Conservation (phyloP, 495 filamentous ascomycete species). For the Chaetomium cochliodes region DNA sequence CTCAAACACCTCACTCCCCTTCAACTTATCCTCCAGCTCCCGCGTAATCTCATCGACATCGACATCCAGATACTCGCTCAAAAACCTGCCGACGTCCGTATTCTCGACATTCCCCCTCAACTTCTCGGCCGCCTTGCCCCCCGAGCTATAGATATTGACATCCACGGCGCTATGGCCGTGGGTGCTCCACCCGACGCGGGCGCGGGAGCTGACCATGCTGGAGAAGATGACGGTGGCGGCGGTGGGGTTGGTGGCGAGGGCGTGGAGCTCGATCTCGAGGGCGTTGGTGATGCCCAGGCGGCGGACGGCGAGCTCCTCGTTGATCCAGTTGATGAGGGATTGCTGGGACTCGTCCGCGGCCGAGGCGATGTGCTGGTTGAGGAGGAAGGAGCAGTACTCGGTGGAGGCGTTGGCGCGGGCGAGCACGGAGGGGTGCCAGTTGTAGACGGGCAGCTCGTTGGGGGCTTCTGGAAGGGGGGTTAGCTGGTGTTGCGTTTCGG, state of each 20-base stretch:
- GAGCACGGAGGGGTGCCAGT: conserved; percentile 81
- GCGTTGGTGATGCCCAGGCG: conserved; percentile 76
- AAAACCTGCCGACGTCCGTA: conserved; percentile 81
- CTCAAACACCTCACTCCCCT: conserved; percentile 8
- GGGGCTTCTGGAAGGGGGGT: conserved; percentile 34
- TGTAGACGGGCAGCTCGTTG: conserved; percentile 57
- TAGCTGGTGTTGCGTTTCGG: conserved; percentile 14
- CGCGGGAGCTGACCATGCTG: conserved; percentile 78
- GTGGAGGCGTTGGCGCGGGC: conserved; percentile 78
- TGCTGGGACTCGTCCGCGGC: conserved; percentile 34
- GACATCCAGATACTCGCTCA: conserved; percentile 74
- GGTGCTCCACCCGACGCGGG: conserved; percentile 88
- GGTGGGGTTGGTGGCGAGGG: conserved; percentile 56
- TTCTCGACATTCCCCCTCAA: conserved; percentile 90
- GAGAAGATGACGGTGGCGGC: conserved; percentile 63
- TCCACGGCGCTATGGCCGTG: conserved; percentile 89
- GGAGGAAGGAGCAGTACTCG: conserved; percentile 61
- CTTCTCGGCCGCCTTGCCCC: conserved; percentile 45
- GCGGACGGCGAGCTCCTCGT: conserved; percentile 56
- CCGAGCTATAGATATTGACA: conserved; percentile 84
- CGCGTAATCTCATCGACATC: conserved; percentile 73
- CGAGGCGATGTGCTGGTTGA: conserved; percentile 55
- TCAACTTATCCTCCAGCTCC: conserved; percentile 63
- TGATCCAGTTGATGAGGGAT: conserved; percentile 57
- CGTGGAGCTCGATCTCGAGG: conserved; percentile 66